Evolutionary conservation across 805 yeast species (phyloP).

Genomic region (Cephaloascus fragrans): DNA sequence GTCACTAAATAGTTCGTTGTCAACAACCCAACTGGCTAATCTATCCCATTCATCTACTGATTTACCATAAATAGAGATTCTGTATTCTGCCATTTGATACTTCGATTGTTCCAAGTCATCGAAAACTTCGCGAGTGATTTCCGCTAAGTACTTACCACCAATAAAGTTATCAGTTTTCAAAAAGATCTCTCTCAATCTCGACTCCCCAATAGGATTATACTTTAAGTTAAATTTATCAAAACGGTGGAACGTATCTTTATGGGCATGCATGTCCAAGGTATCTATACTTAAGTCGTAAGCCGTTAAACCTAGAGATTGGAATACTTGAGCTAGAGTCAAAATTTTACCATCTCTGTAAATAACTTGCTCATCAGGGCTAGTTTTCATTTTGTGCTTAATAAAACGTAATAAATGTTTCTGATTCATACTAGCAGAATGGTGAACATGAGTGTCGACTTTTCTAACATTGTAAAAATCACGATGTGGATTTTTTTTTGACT

Average conservation of each 20-base stretch:
- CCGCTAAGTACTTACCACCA: conserved; percentile 83
- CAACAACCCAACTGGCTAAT: conserved; percentile 90
- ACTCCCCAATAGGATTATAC: conserved; percentile 97
- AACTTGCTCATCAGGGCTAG: conserved; percentile 78
- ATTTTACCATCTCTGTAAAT: conserved; percentile 89
- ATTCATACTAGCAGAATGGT: conserved; percentile 98
- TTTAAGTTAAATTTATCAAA: conserved; percentile 96
- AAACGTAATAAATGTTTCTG: conserved; percentile 93
- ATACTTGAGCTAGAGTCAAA: conserved; percentile 80
- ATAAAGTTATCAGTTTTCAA: conserved; percentile 92
- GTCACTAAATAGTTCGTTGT: conserved; percentile 82
- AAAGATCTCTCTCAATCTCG: conserved; percentile 92
- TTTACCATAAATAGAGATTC: conserved; percentile 92
- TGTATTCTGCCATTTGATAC: conserved; percentile 94
- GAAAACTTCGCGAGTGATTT: conserved; percentile 86
- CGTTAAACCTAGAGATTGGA: conserved; percentile 79
- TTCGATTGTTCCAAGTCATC: conserved; percentile 91
- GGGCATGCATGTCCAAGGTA: conserved; percentile 99
- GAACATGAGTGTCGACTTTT: conserved; percentile 97
- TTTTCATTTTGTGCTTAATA: conserved; percentile 89
- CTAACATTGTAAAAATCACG: conserved; percentile 95
- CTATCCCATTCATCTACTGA: conserved; percentile 90
- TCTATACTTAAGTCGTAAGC: conserved; percentile 95
- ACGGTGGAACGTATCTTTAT: conserved; percentile 94
- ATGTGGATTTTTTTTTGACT: conserved; percentile 88